phyloP scores from a whole-genome alignment of 2,329 filamentous ascomycete species.

The Penicillium rolfsii region DNA sequence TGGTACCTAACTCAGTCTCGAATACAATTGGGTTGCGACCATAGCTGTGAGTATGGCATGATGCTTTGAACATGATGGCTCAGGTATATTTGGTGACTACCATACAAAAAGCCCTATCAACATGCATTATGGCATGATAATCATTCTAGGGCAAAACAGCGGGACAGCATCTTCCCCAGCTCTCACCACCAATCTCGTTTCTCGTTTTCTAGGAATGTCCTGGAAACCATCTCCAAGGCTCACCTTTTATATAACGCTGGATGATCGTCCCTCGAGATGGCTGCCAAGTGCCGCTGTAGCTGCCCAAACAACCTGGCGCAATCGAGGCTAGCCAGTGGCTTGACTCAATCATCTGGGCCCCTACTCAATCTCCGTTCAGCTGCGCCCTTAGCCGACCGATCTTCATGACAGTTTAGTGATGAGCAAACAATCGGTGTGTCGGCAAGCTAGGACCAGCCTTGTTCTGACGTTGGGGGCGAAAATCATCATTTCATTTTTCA shows the following conservation, averaged over 20 bases:
- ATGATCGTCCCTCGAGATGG: constrained; percentile 5
- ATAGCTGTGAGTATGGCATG: neutral
- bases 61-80: neutral
- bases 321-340: constrained; percentile 12
- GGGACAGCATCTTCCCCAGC: constrained; percentile 7
- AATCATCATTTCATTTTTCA: neutral
- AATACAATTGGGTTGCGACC: neutral
- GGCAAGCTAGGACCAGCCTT: neutral
- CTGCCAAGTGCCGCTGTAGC: constrained; percentile 21
- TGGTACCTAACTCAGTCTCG: neutral
- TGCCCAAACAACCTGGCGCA: constrained; percentile 10
- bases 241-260: neutral
- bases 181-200: neutral
- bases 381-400: neutral
- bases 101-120: neutral
- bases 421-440: neutral
- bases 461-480: neutral
- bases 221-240: constrained; percentile 5
- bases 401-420: neutral
- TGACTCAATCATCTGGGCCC: neutral
- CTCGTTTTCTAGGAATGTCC: constrained; percentile 4
- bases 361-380: neutral
- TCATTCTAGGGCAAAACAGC: neutral
- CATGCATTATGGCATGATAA: neutral
- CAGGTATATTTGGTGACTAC: too few species aligned